A percentile compares a stretch with the other conserved stretches of the same genome.
Conservation (phyloP, 441 rosid genomes). For the Syzygium malaccense region DNA sequence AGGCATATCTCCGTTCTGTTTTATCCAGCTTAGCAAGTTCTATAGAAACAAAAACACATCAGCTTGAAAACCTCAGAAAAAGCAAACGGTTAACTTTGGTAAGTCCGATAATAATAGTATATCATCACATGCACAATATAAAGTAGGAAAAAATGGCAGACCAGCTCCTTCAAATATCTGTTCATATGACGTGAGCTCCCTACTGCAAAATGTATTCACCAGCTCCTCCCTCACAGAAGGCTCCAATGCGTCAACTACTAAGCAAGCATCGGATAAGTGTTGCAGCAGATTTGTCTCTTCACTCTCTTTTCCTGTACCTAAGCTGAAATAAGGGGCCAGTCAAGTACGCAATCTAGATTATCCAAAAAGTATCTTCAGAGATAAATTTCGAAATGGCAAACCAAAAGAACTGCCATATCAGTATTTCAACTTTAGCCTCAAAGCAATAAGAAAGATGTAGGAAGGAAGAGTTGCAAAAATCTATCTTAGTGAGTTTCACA, state of each 20-base stretch:
- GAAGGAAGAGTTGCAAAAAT: background rate
- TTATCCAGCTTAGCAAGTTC: constrained; percentile 98
- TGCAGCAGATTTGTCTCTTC: constrained; percentile 89
- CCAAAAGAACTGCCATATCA: background rate
- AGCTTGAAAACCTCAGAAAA: background rate
- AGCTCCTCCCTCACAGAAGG: constrained; percentile 99
- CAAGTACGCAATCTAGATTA: background rate
- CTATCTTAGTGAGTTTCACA: background rate
- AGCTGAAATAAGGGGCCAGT: constrained; percentile 43
- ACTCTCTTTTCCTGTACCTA: constrained; percentile 97
- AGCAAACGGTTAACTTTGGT: background rate
- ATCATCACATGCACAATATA: background rate
- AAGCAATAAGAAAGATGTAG: background rate
- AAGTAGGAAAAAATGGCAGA: constrained; percentile 23
- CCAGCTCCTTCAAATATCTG: constrained; percentile 99
- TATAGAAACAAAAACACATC: constrained; percentile 16
- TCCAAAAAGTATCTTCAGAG: background rate
- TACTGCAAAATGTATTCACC: constrained; percentile 95
- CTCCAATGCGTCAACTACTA: constrained; percentile 97
- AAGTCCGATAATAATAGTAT: background rate
- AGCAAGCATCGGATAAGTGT: constrained; percentile 92
- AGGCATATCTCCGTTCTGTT: constrained; percentile 95
- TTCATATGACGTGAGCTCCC: constrained; percentile 97
- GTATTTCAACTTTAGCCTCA: background rate
- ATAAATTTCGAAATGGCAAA: background rate